phyloP scores from a whole-genome alignment of 2,329 filamentous ascomycete species.

The Tolypocladium inflatum region DNA sequence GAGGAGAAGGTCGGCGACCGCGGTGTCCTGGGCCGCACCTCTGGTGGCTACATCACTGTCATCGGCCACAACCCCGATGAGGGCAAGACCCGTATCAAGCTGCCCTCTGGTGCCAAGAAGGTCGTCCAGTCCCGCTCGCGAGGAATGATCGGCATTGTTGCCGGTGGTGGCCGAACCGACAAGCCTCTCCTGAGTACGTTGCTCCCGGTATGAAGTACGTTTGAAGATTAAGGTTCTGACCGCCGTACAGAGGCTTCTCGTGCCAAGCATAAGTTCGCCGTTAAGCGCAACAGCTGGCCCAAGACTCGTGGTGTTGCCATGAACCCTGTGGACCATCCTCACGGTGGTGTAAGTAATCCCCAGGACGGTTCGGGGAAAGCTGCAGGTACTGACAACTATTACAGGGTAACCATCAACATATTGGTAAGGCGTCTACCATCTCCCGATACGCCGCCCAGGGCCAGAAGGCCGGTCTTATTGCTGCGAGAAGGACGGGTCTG shows the following conservation, averaged over 20 bases:
- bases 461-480: conserved; percentile 99
- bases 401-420: conserved; percentile 99
- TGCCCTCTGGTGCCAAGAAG: conserved; percentile 98
- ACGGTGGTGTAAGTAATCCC: conserved; percentile 65
- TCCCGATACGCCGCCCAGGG: conserved; percentile 94
- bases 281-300: conserved; percentile 99
- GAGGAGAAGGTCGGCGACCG: conserved; percentile 98
- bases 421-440: conserved; percentile 99
- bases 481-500: conserved; percentile 98
- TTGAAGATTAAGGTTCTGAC: not conserved
- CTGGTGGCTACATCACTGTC: conserved; percentile 98
- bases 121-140: conserved; percentile 83
- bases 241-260: conserved; percentile 76
- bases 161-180: conserved; percentile 98
- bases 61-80: conserved; percentile 97
- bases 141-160: conserved; percentile 99
- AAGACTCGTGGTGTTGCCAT: conserved; percentile 99
- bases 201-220: not conserved
- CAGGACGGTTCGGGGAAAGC: not conserved
- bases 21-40: conserved; percentile 91
- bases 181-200: conserved; percentile 89
- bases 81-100: conserved; percentile 99
- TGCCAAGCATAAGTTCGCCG: conserved; percentile 99
- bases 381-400: conserved; percentile 31
- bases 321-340: conserved; percentile 99